These are phyloP conservation scores for Diplogelasinospora grovesii DNA, from an alignment of 495 filamentous ascomycete genomes.

Conservation along the genomic window DNA sequence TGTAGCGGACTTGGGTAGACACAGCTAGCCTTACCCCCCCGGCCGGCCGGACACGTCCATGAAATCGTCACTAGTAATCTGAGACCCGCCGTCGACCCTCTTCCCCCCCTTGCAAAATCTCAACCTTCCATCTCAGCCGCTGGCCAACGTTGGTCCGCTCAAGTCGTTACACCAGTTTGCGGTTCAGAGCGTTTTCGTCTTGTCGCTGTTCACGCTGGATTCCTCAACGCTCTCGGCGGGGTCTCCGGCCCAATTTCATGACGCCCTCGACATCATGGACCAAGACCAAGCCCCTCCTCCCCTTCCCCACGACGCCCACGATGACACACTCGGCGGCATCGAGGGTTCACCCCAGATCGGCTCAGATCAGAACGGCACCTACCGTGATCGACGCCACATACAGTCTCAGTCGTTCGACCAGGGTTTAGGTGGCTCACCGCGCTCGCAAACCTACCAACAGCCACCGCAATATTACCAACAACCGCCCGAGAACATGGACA, in stretches of 20 bases:
- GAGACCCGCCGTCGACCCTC: no score
- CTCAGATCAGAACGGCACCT: slow-evolving; percentile 16
- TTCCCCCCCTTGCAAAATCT: no score
- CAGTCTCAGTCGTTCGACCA: slow-evolving; percentile 37
- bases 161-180: no score
- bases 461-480: no score
- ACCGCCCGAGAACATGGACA: slow-evolving; percentile 26
- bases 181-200: no score
- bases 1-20: no score
- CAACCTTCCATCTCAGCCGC: no score
- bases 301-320: slow-evolving; percentile 15
- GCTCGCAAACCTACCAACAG: slow-evolving; percentile 17
- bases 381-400: slow-evolving; percentile 24
- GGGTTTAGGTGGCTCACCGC: slow-evolving; percentile 25
- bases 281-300: slow-evolving; percentile 25
- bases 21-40: no score
- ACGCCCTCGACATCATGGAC: slow-evolving; percentile 46
- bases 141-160: no score
- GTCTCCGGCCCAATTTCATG: slow-evolving; percentile 45
- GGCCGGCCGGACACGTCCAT: no score
- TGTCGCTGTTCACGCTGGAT: slow-evolving; percentile 46
- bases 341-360: slow-evolving; percentile 27
- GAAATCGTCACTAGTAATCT: no score
- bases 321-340: slow-evolving; percentile 34
- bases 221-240: slow-evolving; percentile 40